Conservation (phyloP, 768 basidiomycete genomes). For the Phaffia tasmanica region DNA sequence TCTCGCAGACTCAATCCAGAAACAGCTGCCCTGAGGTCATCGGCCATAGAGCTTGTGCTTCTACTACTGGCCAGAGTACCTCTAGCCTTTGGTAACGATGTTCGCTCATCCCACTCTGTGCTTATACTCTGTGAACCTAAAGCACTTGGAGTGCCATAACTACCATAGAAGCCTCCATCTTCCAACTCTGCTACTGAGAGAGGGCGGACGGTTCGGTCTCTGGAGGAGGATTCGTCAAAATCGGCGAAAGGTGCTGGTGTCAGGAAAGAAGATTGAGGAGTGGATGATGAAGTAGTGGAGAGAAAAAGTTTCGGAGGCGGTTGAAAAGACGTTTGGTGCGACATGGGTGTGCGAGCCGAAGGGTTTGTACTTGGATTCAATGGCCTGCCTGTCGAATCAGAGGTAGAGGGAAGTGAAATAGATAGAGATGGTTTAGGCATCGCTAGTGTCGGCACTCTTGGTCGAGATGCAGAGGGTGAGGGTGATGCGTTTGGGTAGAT, state of each 20-base stretch:
- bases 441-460: too few relatives aligned
- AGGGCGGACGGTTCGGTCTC: not conserved
- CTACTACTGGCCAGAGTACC: not conserved
- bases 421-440: too few relatives aligned
- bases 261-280: too few relatives aligned
- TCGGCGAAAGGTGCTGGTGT: too few relatives aligned
- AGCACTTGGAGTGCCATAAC: not conserved
- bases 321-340: too few relatives aligned
- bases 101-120: slow-evolving; percentile 12
- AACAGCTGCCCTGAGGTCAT: slow-evolving; percentile 9
- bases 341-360: too few relatives aligned
- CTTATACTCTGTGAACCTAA: too few relatives aligned
- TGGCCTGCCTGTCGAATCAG: too few relatives aligned
- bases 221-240: not conserved
- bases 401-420: too few relatives aligned
- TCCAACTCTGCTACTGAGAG: not conserved
- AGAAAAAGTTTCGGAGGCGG: too few relatives aligned
- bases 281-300: too few relatives aligned
- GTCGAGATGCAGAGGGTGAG: not conserved
- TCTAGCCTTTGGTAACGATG: not conserved
- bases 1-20: slow-evolving; percentile 12
- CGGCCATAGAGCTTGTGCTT: slow-evolving; percentile 3
- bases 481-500: not conserved
- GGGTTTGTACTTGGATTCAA: too few relatives aligned
- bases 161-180: not conserved